phyloP scores from a whole-genome alignment of 345 rosid species.

The Linum usitatissimum region DNA sequence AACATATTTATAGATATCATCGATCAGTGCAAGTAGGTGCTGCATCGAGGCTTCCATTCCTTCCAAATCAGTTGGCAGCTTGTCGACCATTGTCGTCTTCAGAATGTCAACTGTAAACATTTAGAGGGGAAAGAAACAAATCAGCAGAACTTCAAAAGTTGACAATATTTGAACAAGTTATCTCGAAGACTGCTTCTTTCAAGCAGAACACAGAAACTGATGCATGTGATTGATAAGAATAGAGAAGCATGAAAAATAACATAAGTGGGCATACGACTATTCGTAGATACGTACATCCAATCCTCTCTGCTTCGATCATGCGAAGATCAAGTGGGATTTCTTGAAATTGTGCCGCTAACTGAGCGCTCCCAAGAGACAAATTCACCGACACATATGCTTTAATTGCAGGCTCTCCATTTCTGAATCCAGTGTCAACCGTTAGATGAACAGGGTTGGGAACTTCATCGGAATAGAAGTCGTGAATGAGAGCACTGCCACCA shows the following conservation, averaged over 20 bases:
- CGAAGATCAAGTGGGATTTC: conserved; percentile 94
- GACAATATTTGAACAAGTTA: no score
- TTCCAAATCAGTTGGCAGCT: conserved; percentile 89
- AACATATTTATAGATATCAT: conserved; percentile 67
- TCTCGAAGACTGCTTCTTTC: no score
- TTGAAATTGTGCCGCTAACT: conserved; percentile 86
- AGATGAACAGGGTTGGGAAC: conserved; percentile 78
- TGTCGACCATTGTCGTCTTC: conserved; percentile 59
- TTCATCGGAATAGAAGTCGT: conserved; percentile 86
- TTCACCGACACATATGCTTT: conserved; percentile 73
- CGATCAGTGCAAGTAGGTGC: conserved; percentile 50
- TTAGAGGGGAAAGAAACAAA: background rate
- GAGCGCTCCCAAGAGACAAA: conserved; percentile 75
- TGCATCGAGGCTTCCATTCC: conserved; percentile 93
- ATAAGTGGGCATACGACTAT: background rate
- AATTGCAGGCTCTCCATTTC: conserved; percentile 59
- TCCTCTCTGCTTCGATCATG: conserved; percentile 87
- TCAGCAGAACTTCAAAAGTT: no score
- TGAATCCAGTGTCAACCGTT: conserved; percentile 80
- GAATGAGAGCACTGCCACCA: conserved; percentile 86
- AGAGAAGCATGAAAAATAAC: background rate
- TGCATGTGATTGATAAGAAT: no score
- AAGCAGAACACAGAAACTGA: no score
- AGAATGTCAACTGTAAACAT: conserved; percentile 48
- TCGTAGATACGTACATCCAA: conserved; percentile 62